phyloP scores from a whole-genome alignment of 23 red algal genomes.

The Gracilaria gracilis region DNA sequence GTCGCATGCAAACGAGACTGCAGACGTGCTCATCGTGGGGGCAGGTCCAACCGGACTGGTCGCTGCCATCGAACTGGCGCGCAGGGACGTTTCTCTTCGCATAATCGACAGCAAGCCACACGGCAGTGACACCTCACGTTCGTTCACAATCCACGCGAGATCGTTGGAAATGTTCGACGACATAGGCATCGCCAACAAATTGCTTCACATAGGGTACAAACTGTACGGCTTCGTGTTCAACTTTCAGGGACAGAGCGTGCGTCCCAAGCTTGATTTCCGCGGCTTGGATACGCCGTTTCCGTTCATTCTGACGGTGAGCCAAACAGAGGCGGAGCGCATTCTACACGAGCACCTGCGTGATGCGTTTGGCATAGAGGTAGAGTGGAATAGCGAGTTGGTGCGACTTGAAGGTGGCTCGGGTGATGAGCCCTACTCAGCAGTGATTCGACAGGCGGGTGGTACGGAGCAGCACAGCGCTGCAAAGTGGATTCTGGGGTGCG shows the following conservation, averaged over 20 bases:
- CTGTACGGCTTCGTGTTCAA: conserved; percentile 13
- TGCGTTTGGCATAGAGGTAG: not conserved
- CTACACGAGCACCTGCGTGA: not conserved
- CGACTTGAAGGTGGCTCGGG: not conserved
- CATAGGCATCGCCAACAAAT: not conserved
- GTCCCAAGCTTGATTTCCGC: not conserved
- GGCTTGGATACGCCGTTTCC: conserved; percentile 1
- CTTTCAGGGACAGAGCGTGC: conserved; percentile 11
- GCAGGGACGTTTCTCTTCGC: not conserved
- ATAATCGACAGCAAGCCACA: not conserved
- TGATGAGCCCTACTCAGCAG: not conserved
- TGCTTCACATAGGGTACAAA: not conserved
- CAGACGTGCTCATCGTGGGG: conserved; percentile 7
- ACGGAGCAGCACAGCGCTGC: not conserved
- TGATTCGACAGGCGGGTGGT: not conserved
- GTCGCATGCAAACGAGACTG: not conserved
- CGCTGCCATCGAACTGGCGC: not conserved
- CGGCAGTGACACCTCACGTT: not conserved
- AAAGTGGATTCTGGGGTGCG: conserved; percentile 13
- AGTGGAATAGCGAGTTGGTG: not conserved
- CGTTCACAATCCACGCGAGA: conserved; percentile 6
- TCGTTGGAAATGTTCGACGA: conserved; percentile 7
- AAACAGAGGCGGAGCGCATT: not conserved
- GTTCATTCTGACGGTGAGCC: conserved; percentile 11
- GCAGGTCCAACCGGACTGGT: conserved; percentile 10